A percentile compares a stretch with the other conserved stretches of the same genome.
These are phyloP conservation scores for Ganoderma resinaceum DNA, from an alignment of 1,284 basidiomycete genomes.

Conservation along the genomic window DNA sequence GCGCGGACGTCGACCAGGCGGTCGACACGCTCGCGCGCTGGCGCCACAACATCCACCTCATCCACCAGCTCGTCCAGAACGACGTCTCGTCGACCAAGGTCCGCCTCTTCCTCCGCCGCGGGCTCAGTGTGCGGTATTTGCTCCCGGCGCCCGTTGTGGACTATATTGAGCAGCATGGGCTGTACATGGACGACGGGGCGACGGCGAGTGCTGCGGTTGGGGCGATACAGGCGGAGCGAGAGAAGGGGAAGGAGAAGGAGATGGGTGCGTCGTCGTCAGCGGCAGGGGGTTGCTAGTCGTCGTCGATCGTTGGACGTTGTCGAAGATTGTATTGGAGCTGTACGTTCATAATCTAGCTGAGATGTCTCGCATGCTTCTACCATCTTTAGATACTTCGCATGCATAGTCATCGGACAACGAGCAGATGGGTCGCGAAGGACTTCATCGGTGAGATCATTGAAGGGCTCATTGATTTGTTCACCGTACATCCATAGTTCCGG, in stretches of 20 bases:
- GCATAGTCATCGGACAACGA: no score
- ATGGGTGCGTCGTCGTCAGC: constrained; percentile 14
- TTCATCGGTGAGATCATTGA: no score
- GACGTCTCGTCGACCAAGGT: constrained; percentile 98
- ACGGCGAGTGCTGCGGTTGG: constrained; percentile 31
- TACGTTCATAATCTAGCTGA: constrained; percentile 4
- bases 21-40: constrained; percentile 79
- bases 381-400: background rate
- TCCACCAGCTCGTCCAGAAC: no score
- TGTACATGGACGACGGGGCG: constrained; percentile 72
- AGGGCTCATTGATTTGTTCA: no score
- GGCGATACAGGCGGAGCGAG: constrained; percentile 41
- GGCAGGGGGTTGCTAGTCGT: background rate
- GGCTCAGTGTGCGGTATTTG: constrained; percentile 94
- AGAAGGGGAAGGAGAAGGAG: constrained; percentile 52
- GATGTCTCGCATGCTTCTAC: constrained; percentile 2
- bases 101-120: constrained; percentile 87
- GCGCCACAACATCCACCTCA: no score
- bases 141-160: constrained; percentile 92
- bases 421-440: no score
- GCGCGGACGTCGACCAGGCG: constrained; percentile 89
- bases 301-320: background rate
- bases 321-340: constrained; percentile 3
- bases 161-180: constrained; percentile 88
- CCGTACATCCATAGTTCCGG: no score